These are phyloP conservation scores for Diplodia sapinea DNA, from an alignment of 2,329 filamentous ascomycete genomes.

Conservation along the genomic window DNA sequence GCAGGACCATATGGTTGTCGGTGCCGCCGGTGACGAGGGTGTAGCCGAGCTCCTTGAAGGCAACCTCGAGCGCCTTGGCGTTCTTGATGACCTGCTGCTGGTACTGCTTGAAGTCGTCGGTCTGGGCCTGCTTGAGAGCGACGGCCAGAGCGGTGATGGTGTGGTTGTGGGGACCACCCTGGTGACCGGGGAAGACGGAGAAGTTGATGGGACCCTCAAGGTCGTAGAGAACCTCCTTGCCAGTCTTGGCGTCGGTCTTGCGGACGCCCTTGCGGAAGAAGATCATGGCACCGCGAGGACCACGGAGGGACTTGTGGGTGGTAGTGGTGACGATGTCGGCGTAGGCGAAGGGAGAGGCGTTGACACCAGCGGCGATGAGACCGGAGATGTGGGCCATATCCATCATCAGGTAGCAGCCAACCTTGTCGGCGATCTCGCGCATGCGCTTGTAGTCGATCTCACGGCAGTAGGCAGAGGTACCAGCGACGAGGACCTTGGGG, in stretches of 20 bases:
- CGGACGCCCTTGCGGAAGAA: conserved; percentile 96
- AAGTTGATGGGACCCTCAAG: conserved; percentile 93
- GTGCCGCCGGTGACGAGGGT: conserved; percentile 92
- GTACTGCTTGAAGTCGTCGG: conserved; percentile 88
- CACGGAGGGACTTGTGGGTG: conserved; percentile 95
- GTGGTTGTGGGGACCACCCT: conserved; percentile 98
- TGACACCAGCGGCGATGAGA: conserved; percentile 86
- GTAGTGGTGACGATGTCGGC: conserved; percentile 97
- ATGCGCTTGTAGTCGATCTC: conserved; percentile 94
- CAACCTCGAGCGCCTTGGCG: conserved; percentile 84
- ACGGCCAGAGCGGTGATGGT: conserved; percentile 96
- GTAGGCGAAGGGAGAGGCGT: conserved; percentile 86
- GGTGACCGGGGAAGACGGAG: conserved; percentile 97
- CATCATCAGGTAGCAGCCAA: conserved; percentile 88
- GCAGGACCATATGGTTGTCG: conserved; percentile 93
- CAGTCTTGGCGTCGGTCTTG: conserved; percentile 81
- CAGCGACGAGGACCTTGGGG: conserved; percentile 93
- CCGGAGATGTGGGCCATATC: conserved; percentile 99
- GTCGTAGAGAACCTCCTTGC: conserved; percentile 84
- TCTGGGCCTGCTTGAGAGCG: conserved; percentile 90
- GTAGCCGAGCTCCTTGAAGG: conserved; percentile 70
- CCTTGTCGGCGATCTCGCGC: conserved; percentile 87
- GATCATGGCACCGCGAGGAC: conserved; percentile 95
- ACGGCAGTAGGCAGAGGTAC: conserved; percentile 93
- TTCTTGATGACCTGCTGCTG: conserved; percentile 90